Evolutionary conservation across 768 basidiomycete species (phyloP).

Genomic region (Wakefieldia striispora): DNA sequence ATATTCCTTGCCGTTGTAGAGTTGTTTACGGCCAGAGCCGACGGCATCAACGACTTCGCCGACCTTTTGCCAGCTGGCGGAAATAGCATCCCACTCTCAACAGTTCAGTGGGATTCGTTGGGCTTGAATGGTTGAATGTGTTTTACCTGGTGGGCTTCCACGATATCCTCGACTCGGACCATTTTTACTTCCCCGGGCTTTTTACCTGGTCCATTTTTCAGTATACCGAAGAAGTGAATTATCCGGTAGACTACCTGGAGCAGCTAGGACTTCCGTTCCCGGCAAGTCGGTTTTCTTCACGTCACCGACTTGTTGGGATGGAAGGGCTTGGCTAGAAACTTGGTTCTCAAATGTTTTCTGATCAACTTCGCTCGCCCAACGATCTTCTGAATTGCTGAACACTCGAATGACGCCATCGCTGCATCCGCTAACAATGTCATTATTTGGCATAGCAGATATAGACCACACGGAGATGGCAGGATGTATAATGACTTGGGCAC

Average conservation of each 20-base stretch:
- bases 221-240: background rate
- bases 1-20: slow-evolving; percentile 93
- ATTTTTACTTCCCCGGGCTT: slow-evolving; percentile 94
- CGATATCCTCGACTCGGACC: slow-evolving; percentile 73
- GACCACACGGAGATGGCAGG: slow-evolving; percentile 98
- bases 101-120: background rate
- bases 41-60: slow-evolving; percentile 97
- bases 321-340: slow-evolving; percentile 75
- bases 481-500: slow-evolving; percentile 84
- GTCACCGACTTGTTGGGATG: slow-evolving; percentile 87
- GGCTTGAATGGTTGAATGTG: background rate
- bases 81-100: slow-evolving; percentile 73
- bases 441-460: slow-evolving; percentile 82
- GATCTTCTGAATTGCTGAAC: slow-evolving; percentile 71
- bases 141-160: slow-evolving; percentile 88
- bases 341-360: slow-evolving; percentile 69
- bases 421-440: slow-evolving; percentile 88
- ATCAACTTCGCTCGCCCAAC: slow-evolving; percentile 68
- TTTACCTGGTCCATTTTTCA: slow-evolving; percentile 53
- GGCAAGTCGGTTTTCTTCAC: slow-evolving; percentile 90
- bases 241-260: slow-evolving; percentile 51
- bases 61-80: slow-evolving; percentile 82
- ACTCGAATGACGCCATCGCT: slow-evolving; percentile 88
- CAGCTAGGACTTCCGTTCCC: slow-evolving; percentile 73
- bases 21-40: slow-evolving; percentile 83